A percentile compares a stretch with the other conserved stretches of the same genome.
Evolutionary conservation across 2,329 filamentous ascomycete genomes (phyloP).

Genomic region (Pseudofabraea citricarpa): DNA sequence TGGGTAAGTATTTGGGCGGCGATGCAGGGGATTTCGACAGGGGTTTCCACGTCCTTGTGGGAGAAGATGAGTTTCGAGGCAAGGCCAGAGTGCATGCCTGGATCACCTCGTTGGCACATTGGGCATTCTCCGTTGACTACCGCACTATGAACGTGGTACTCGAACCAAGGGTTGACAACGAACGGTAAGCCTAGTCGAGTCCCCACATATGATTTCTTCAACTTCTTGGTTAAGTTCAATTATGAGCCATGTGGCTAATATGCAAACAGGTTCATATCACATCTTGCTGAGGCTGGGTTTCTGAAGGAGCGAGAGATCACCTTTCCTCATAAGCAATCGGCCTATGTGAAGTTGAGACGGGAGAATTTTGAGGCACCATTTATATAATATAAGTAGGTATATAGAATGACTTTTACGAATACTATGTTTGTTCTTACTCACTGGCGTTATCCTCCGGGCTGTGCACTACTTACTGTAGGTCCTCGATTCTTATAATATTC

Average conservation of each 20-base stretch:
- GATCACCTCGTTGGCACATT: constrained; percentile 84
- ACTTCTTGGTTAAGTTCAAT: background rate
- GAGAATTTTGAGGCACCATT: constrained; percentile 75
- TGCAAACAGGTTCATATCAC: constrained; percentile 51
- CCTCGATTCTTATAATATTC: too few species aligned
- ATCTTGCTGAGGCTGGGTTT: constrained; percentile 73
- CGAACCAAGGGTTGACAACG: constrained; percentile 89
- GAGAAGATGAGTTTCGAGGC: constrained; percentile 87
- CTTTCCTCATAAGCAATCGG: constrained; percentile 90
- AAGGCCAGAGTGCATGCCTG: constrained; percentile 71
- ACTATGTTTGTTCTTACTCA: too few species aligned
- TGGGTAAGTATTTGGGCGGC: constrained; percentile 67
- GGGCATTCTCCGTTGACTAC: constrained; percentile 70
- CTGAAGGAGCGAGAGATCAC: constrained; percentile 80
- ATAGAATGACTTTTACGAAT: too few species aligned
- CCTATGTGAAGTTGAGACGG: constrained; percentile 73
- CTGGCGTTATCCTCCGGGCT: too few species aligned
- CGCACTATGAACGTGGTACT: constrained; percentile 79
- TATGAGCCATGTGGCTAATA: too few species aligned
- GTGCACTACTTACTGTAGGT: too few species aligned
- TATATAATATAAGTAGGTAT: too few species aligned
- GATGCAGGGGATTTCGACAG: constrained; percentile 76
- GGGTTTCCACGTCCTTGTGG: constrained; percentile 82
- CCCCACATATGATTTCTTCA: background rate
- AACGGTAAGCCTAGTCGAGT: constrained; percentile 71